phyloP scores from a whole-genome alignment of 1,139 yeast species.

The Zhuliangozyma blackwelliae region DNA sequence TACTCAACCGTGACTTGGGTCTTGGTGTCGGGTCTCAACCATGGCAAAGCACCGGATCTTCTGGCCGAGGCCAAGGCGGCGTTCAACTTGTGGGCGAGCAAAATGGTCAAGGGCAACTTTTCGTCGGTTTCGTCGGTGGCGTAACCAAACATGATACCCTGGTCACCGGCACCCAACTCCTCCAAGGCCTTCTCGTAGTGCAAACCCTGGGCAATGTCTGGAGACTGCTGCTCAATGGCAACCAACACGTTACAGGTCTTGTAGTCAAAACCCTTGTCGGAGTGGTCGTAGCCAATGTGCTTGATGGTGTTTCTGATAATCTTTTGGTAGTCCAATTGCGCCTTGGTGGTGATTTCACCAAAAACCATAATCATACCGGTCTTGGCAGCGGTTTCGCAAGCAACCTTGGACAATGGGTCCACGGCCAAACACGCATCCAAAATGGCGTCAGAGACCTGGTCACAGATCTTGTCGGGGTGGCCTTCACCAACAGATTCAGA shows the following conservation, averaged over 20 bases:
- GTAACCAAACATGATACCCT: conserved; percentile 99
- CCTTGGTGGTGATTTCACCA: conserved; percentile 98
- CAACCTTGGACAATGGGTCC: conserved; percentile 97
- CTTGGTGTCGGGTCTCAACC: conserved; percentile 99
- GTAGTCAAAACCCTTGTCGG: conserved; percentile 97
- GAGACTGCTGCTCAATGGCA: conserved; percentile 99
- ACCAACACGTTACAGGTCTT: conserved; percentile 98
- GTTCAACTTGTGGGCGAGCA: conserved; percentile 93
- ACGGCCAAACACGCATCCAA: conserved; percentile 94
- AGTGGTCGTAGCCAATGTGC: conserved; percentile 96
- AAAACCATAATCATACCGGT: conserved; percentile 99
- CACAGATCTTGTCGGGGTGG: conserved; percentile 99
- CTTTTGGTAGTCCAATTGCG: conserved; percentile 92
- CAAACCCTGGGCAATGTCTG: conserved; percentile 98
- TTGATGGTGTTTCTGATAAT: conserved; percentile 96
- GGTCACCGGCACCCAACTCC: conserved; percentile 99
- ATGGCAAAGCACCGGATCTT: conserved; percentile 87
- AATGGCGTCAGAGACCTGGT: conserved; percentile 97
- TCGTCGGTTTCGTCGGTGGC: conserved; percentile 99
- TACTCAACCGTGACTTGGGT: conserved; percentile 99
- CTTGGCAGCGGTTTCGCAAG: conserved; percentile 98
- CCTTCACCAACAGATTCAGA: conserved; percentile 99
- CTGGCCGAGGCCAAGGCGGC: conserved; percentile 96
- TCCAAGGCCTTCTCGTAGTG: conserved; percentile 96
- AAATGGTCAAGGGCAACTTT: conserved; percentile 89